Percentiles rank a stretch among this genome's conserved stretches.
phyloP scores from a whole-genome alignment of 2,329 filamentous ascomycete species.

The Colletotrichum phormii region DNA sequence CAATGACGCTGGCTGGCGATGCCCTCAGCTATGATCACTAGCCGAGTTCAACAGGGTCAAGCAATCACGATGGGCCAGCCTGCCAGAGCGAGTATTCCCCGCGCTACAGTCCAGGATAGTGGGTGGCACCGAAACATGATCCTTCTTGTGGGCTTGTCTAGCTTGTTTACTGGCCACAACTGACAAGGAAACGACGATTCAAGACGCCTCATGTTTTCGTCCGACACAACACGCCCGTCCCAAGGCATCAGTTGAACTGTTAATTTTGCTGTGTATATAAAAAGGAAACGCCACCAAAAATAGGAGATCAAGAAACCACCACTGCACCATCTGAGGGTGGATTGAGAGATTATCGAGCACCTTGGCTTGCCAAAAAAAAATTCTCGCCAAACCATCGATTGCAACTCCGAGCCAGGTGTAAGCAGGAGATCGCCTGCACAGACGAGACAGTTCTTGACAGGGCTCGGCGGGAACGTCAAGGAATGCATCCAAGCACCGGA shows the following conservation, averaged over 20 bases:
- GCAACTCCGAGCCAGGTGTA: constrained; percentile 11
- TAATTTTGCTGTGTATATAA: neutral
- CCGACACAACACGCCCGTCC: neutral
- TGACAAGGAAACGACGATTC: constrained; percentile 3
- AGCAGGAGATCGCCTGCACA: constrained; percentile 33
- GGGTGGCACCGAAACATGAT: constrained; percentile 9
- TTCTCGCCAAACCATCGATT: constrained; percentile 9
- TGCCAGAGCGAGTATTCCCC: neutral
- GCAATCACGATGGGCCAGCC: constrained; percentile 1
- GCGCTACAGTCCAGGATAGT: constrained; percentile 1
- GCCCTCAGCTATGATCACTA: neutral
- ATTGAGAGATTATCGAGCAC: constrained; percentile 1
- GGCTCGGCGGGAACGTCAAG: constrained; percentile 31
- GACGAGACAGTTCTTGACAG: constrained; percentile 26
- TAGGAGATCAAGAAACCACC: constrained; percentile 9
- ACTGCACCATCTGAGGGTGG: constrained; percentile 1
- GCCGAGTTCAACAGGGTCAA: neutral
- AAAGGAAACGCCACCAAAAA: constrained; percentile 18
- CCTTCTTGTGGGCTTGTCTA: constrained; percentile 1
- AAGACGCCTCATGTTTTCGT: constrained; percentile 14
- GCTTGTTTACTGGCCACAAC: constrained; percentile 22
- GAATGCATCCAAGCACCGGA: constrained; percentile 15
- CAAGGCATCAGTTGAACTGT: neutral
- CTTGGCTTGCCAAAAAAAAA: neutral
- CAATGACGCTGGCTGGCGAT: neutral